A percentile compares a stretch with the other conserved stretches of the same genome.
phyloP scores from a whole-genome alignment of 768 basidiomycete genomes.

The Pleurotus sapidus region DNA sequence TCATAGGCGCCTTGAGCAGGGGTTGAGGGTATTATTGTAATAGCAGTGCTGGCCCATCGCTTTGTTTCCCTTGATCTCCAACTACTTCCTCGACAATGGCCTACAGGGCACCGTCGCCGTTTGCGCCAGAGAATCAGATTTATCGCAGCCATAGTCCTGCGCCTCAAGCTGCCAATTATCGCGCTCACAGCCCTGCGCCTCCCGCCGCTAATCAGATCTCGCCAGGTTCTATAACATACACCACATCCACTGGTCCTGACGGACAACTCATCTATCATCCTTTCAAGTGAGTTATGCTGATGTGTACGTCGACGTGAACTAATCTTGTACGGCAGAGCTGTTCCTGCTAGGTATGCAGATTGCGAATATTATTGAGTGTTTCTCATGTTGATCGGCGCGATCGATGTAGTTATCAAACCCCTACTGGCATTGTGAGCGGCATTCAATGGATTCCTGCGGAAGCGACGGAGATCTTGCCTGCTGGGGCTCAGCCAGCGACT shows the following conservation, averaged over 20 bases:
- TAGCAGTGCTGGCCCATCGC: too few relatives aligned
- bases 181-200: conserved; percentile 1
- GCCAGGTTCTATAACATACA: conserved; percentile 72
- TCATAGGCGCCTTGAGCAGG: conserved; percentile 3
- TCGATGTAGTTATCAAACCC: conserved; percentile 64
- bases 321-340: conserved; percentile 46
- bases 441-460: conserved; percentile 72
- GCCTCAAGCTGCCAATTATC: not conserved
- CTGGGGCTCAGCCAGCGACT: conserved; percentile 58
- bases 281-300: conserved; percentile 55
- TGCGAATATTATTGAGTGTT: conserved; percentile 7
- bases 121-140: conserved; percentile 8
- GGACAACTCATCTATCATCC: conserved; percentile 66
- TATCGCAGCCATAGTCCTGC: conserved; percentile 3
- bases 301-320: not conserved
- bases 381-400: conserved; percentile 18
- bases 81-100: conserved; percentile 14
- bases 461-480: conserved; percentile 56
- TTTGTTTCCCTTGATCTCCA: too few relatives aligned
- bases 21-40: not conserved
- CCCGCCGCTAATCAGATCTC: conserved; percentile 37
- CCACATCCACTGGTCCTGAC: conserved; percentile 59
- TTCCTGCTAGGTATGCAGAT: conserved; percentile 61
- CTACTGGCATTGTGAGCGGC: conserved; percentile 59
- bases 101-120: conserved; percentile 27